Evolutionary conservation across 2,329 filamentous ascomycete species (phyloP).

Genomic region (Fusarium pseudograminearum): DNA sequence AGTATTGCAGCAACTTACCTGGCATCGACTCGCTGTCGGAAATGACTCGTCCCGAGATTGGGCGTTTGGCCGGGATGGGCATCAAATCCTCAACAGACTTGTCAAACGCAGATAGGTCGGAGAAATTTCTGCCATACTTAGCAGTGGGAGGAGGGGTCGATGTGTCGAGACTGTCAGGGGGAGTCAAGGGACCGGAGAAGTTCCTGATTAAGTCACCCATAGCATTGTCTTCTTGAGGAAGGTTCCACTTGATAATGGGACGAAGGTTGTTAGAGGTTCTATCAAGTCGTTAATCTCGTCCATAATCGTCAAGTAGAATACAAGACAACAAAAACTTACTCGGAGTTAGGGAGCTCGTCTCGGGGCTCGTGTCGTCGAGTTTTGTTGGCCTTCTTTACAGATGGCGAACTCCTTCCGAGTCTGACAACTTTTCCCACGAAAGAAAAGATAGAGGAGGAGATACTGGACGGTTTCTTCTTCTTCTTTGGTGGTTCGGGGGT

Average conservation of each 20-base stretch:
- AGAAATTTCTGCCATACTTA: not conserved
- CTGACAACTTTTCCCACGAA: not conserved
- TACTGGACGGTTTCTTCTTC: not conserved
- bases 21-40: not conserved
- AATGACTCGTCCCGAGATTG: not conserved
- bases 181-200: not conserved
- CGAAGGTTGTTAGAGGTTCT: slow-evolving; percentile 8
- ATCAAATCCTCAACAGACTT: slow-evolving; percentile 6
- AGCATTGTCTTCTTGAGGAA: slow-evolving; percentile 10
- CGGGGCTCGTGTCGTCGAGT: not conserved
- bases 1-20: not conserved
- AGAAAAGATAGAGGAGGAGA: not conserved
- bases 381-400: not conserved
- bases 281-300: not conserved
- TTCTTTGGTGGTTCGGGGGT: not conserved
- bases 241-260: slow-evolving; percentile 4
- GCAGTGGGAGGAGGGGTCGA: not conserved
- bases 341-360: not conserved
- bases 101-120: not conserved
- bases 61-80: not conserved
- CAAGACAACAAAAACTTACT: slow-evolving; percentile 7
- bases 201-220: slow-evolving; percentile 12
- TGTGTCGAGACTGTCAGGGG: not conserved
- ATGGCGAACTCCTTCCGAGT: not conserved
- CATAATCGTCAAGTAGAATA: not conserved